Evolutionary conservation across 202 grass and related monocot genomes (phyloP).

Genomic region (Setaria viridis): DNA sequence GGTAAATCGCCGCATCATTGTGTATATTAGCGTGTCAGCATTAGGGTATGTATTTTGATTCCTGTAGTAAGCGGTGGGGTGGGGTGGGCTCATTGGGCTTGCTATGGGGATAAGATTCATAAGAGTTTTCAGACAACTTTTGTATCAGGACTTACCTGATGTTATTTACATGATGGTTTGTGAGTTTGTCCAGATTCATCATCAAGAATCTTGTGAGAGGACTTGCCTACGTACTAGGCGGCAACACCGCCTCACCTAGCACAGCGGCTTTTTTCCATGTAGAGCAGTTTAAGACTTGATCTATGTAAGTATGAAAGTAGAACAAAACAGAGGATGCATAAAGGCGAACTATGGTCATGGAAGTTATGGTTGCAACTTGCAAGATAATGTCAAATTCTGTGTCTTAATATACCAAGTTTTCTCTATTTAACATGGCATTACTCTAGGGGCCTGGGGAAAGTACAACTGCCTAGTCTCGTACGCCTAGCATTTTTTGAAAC

Average conservation of each 20-base stretch:
- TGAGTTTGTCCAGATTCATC: neutral
- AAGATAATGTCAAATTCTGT: neutral
- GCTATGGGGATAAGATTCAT: neutral
- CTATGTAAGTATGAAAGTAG: neutral
- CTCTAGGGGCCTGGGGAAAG: neutral
- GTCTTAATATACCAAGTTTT: neutral
- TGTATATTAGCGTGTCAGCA: neutral
- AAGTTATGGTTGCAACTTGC: neutral
- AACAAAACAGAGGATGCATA: neutral
- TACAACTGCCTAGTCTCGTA: too few species aligned
- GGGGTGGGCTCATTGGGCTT: neutral
- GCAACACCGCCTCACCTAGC: neutral
- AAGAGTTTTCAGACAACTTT: neutral
- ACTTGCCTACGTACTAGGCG: neutral
- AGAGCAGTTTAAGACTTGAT: neutral
- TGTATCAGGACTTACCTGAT: neutral
- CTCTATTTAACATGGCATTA: constrained; percentile 9
- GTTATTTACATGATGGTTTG: neutral
- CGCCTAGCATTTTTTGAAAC: neutral
- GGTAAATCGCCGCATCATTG: neutral
- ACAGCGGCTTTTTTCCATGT: neutral
- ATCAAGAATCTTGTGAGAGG: neutral
- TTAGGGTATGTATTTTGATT: neutral
- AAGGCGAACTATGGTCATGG: neutral
- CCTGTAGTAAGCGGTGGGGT: neutral